These are phyloP conservation scores for Cymbopogon flexuosus DNA, from an alignment of 202 grass and related monocot genomes.

Conservation along the genomic window DNA sequence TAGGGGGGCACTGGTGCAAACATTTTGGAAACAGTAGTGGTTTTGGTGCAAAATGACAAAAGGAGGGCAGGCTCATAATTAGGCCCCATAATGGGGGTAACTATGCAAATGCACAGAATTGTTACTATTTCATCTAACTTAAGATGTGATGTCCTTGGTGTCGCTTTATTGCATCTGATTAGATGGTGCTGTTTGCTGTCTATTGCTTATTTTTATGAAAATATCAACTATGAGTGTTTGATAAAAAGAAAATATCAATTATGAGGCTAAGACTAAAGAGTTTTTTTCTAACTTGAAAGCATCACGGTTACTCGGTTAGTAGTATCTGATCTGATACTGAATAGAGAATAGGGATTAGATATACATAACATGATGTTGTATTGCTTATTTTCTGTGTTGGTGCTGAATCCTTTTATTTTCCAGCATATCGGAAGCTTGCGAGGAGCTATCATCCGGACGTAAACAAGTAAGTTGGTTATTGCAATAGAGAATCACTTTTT, in stretches of 20 bases:
- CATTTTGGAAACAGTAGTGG: neutral
- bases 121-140: slow-evolving; percentile 9
- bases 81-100: neutral
- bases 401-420: slow-evolving; percentile 33
- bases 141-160: neutral
- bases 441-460: slow-evolving; percentile 93
- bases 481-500: neutral
- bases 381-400: neutral
- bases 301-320: neutral
- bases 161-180: neutral
- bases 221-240: neutral
- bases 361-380: neutral
- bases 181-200: neutral
- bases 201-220: slow-evolving; percentile 12
- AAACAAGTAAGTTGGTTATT: slow-evolving; percentile 71
- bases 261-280: neutral
- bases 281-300: neutral
- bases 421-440: slow-evolving; percentile 93
- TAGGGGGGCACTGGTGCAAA: neutral
- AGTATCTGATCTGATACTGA: neutral
- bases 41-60: neutral
- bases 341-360: neutral
- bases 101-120: neutral
- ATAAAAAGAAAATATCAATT: no score
- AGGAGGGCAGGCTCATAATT: neutral